phyloP scores from a whole-genome alignment of 768 basidiomycete species.

The Termitomyces sp. region DNA sequence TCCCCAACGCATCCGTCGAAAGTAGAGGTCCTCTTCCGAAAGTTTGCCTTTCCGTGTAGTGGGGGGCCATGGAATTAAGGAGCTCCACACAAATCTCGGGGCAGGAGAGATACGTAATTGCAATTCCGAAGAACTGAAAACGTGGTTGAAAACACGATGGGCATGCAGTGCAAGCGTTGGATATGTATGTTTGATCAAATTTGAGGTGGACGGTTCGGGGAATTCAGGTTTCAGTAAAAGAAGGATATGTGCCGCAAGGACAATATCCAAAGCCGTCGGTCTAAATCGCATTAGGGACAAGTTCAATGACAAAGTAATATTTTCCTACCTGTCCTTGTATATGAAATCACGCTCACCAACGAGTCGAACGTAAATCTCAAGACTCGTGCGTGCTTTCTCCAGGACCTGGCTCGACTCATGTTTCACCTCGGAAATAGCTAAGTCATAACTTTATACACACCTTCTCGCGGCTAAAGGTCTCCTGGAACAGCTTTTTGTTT shows the following conservation, averaged over 20 bases:
- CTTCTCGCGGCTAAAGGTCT: constrained; percentile 63
- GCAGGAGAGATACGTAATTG: constrained; percentile 11
- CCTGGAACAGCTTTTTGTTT: constrained; percentile 36
- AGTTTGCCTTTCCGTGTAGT: constrained; percentile 13
- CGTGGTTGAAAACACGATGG: constrained; percentile 37
- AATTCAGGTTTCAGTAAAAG: constrained; percentile 56
- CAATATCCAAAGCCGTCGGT: constrained; percentile 58
- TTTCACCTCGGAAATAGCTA: neutral
- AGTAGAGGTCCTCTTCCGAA: constrained; percentile 42
- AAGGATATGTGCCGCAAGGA: constrained; percentile 66
- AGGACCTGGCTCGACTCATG: constrained; percentile 37
- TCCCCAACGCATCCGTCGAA: constrained; percentile 46
- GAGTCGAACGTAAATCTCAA: constrained; percentile 58
- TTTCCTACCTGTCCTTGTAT: constrained; percentile 43
- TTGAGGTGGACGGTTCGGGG: constrained; percentile 55
- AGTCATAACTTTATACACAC: constrained; percentile 27
- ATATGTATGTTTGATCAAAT: constrained; percentile 52
- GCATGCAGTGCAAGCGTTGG: constrained; percentile 58
- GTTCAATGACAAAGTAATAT: neutral
- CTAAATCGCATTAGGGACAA: constrained; percentile 29
- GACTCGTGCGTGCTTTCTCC: constrained; percentile 50
- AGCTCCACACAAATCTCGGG: constrained; percentile 29
- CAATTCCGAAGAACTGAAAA: constrained; percentile 18
- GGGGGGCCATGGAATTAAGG: constrained; percentile 33
- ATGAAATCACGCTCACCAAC: constrained; percentile 49